Evolutionary conservation across 2,329 filamentous ascomycete species (phyloP).

Genomic region (Pseudogymnoascus sp.): DNA sequence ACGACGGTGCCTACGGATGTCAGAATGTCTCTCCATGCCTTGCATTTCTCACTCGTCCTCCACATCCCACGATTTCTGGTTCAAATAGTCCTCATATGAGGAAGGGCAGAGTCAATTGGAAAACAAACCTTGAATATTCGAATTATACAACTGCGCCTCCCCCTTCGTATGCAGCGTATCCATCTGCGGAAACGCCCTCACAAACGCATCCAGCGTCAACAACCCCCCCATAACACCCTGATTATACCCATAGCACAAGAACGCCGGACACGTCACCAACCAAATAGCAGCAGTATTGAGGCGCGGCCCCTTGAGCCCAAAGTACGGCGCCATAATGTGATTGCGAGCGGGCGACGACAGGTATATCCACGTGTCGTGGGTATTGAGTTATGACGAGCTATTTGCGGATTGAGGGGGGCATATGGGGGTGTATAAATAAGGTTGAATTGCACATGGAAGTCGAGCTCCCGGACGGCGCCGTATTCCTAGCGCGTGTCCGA

Average conservation of each 20-base stretch:
- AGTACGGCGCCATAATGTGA: slow-evolving; percentile 11
- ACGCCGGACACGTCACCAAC: slow-evolving; percentile 23
- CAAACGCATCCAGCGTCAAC: slow-evolving; percentile 29
- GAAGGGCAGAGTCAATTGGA: neutral
- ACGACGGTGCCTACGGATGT: slow-evolving; percentile 28
- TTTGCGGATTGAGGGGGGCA: neutral
- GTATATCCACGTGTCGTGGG: neutral
- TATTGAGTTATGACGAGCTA: neutral
- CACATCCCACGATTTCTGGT: neutral
- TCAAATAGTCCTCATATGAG: no score
- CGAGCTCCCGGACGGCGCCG: neutral
- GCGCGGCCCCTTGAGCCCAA: slow-evolving; percentile 10
- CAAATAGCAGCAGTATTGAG: slow-evolving; percentile 12
- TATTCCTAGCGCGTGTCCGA: neutral
- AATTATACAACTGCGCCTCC: slow-evolving; percentile 35
- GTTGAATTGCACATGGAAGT: neutral
- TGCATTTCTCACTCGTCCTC: neutral
- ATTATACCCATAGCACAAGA: slow-evolving; percentile 47
- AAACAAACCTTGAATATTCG: slow-evolving; percentile 24
- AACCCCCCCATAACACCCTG: slow-evolving; percentile 44
- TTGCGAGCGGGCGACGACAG: neutral
- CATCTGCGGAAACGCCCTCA: slow-evolving; percentile 42
- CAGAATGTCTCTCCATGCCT: slow-evolving; percentile 13
- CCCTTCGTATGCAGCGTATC: slow-evolving; percentile 40
- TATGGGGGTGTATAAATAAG: neutral